Evolutionary conservation across 2,329 filamentous ascomycete genomes (phyloP), one percentile per base, ranked within the genome.

Genomic region (Trichoderma semiorbis): DNA sequence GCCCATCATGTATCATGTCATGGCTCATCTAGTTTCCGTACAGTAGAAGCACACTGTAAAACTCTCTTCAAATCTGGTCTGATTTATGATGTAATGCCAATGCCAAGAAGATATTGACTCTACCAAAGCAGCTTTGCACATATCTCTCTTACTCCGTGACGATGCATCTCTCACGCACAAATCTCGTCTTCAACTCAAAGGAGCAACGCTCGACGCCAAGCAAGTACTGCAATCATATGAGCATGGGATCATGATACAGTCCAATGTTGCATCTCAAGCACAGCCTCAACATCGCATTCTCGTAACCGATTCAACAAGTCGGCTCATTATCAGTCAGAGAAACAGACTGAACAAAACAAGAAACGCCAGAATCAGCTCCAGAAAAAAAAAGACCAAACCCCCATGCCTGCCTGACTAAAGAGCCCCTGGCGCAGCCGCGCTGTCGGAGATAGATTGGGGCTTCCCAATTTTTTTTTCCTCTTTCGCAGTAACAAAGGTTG

Each of bases 401-500:
- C 32, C 58, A 61, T 61, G 58, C 32, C 21, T 10, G 24, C 5
- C 21, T 53, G 43, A 50, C 43, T 50, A 50, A 53, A 50, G 34
- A 21, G 55, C 39, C 55, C 66, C 57, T 61, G 57, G 60, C 18
- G 24, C 18, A 58, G 55, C 55, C 65, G 57, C 28, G 10, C n/a
- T 53, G 66, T 69, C 57, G 47, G 66, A 69, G 36, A 69, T 69
- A 69, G 57, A 69, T 69, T 61, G 36, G 28, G 12, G 18, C n/a
- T 57, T 57, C 26, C 26, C 24, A 30, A 18, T 57, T 57, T 28
- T 28, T 28, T 18, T 57, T 57, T n/a, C 24, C 24, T 57, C 26
- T 57, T 24, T 21, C 21, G 21, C n/a, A 3, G 47, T 7, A 24
- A 53, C 43, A 21, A 8, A 8, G n/a, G 47, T 53, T 53, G 5